phyloP scores from a whole-genome alignment of 2,329 filamentous ascomycete genomes.

The Lachnellula willkommii region DNA sequence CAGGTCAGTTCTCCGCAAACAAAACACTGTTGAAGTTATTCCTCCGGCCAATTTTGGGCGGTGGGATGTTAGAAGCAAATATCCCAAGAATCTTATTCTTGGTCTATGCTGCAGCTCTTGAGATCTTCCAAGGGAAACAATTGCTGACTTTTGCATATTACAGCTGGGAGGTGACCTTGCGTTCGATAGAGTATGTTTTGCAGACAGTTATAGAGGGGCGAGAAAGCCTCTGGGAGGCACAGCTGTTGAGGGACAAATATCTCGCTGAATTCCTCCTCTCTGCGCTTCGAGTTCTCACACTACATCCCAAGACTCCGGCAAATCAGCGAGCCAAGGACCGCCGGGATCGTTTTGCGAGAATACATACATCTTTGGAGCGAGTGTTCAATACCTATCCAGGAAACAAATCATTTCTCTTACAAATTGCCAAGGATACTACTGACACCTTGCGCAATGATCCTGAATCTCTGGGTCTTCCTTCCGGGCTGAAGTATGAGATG shows the following conservation, averaged over 20 bases:
- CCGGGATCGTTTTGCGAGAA: constrained; percentile 35
- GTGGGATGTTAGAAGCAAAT: too few relatives aligned
- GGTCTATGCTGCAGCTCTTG: not conserved
- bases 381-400: constrained; percentile 38
- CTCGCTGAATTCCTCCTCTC: constrained; percentile 36
- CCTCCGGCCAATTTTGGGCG: too few relatives aligned
- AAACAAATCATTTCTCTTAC: constrained; percentile 36
- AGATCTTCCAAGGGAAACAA: not conserved
- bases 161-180: constrained; percentile 38
- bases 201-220: constrained; percentile 35
- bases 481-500: constrained; percentile 31
- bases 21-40: not conserved
- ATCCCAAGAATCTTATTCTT: too few relatives aligned
- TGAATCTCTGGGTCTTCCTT: constrained; percentile 32
- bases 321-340: constrained; percentile 33
- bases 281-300: constrained; percentile 34
- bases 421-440: constrained; percentile 35
- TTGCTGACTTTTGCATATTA: not conserved
- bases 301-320: constrained; percentile 35
- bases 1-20: not conserved
- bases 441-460: constrained; percentile 33
- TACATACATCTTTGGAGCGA: constrained; percentile 35
- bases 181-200: constrained; percentile 36
- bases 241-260: constrained; percentile 34
- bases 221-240: constrained; percentile 29